A percentile compares a stretch with the other conserved stretches of the same genome.
These are phyloP conservation scores for Verticillium albo-atrum DNA, from an alignment of 2,329 filamentous ascomycete species.

Conservation along the genomic window DNA sequence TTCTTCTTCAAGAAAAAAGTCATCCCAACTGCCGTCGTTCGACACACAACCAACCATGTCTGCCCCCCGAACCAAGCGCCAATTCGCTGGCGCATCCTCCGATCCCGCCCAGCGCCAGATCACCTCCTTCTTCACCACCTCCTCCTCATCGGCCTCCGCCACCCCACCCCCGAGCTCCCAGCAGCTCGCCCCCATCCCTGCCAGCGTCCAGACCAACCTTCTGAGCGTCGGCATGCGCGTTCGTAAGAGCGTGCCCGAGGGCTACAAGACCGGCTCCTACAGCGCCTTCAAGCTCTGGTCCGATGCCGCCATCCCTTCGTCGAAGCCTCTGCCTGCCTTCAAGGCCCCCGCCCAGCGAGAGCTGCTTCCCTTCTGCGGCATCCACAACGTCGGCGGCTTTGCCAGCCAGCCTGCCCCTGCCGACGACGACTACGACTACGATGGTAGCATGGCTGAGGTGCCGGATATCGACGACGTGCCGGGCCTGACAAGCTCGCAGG, in stretches of 20 bases:
- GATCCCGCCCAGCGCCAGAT: constrained; percentile 58
- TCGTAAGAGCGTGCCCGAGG: constrained; percentile 87
- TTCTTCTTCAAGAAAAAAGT: neutral
- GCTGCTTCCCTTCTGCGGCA: constrained; percentile 74
- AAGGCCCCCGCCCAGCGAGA: constrained; percentile 43
- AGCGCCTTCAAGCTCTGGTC: constrained; percentile 49
- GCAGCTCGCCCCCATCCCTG: constrained; percentile 52
- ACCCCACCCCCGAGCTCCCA: constrained; percentile 19
- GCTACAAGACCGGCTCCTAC: constrained; percentile 74
- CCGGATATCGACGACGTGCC: constrained; percentile 36
- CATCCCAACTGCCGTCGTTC: neutral
- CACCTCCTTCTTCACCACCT: constrained; percentile 53
- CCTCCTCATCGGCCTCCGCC: constrained; percentile 11
- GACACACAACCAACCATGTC: constrained; percentile 37
- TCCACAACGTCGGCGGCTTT: constrained; percentile 70
- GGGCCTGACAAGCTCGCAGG: constrained; percentile 51
- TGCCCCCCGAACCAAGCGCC: constrained; percentile 53
- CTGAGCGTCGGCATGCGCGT: constrained; percentile 91
- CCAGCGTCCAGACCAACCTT: constrained; percentile 73
- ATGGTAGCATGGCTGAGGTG: constrained; percentile 18
- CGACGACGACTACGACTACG: constrained; percentile 3
- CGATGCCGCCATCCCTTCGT: constrained; percentile 19
- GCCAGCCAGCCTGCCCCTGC: constrained; percentile 49
- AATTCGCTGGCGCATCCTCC: constrained; percentile 55
- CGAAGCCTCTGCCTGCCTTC: neutral